Base-by-base conservation (phyloP, 2,329 filamentous ascomycete genomes). In the Fusarium liriodendri region DNA sequence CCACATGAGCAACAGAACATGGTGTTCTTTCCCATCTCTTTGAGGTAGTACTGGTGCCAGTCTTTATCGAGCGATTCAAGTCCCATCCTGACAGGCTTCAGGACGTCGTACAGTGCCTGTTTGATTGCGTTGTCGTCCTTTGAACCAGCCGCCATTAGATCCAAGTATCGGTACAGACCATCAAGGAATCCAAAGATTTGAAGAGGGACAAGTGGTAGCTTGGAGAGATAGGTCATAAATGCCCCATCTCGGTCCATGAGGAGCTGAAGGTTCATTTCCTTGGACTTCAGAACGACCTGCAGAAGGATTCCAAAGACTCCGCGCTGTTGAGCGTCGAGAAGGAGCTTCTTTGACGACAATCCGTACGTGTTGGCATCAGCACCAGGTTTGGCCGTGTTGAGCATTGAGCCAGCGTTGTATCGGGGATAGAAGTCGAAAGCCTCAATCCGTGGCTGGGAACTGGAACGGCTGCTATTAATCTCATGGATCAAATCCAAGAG, bases 401-500 rank as follows among this genome's bases (percentile, higher is more conserved):
- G 16, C 2, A 7, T 18, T 40, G 71, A 80, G 0, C 82, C 81
- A 0, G 63, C 29, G 42, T 84, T 74, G 45, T 78, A 84, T 2
- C 73, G 45, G 0, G 83, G 83, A n/a, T 76, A 80, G 42, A 84
- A 83, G 29, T 84, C 83, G 2, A 84, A 71, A 0, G 67, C 69
- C 4, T 69, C 40, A 22, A 84, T 79, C 0, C 52, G 27, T 1
- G 79, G 65, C 4, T 67, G 27, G 0, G 33, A 37, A 3, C 60
- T 14, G 4, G 61, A 25, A 0, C 82, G 78, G 4, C 71, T 47
- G 14, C 38, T 8, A 50, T 84, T 84, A 50, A 84, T 71, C 50
- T 84, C 82, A 35, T 80, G 62, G 22, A 84, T 82, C 3, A 84
- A 66, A 60, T 84, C 82, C 2, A 84, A 71, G 0, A 84, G 62